Base-by-base conservation (phyloP, 106 monocot genomes). In the Dendrobium nobile region DNA sequence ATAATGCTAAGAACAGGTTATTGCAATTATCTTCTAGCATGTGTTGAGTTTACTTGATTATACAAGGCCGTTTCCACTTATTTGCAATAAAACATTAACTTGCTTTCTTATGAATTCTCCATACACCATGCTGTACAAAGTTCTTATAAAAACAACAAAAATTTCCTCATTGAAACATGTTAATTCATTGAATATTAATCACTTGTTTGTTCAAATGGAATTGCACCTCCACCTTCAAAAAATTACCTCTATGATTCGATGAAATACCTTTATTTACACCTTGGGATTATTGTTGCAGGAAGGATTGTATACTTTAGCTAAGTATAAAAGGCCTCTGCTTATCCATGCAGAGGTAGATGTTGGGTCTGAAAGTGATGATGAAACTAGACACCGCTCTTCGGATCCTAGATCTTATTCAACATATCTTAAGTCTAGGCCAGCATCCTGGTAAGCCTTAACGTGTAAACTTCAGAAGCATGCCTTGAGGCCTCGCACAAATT, bases 311-410 rank as follows among this genome's bases (percentile, higher is more conserved):
- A 77, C 87, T 13, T 81, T 99, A 79, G 92, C 99, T 54, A 93
- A 85, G 79, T 99, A 91, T 91, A 93, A 86, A 61, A 91, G 95
- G 59, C 95, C 99, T 41, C 85, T 99, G 31, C 93, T 99, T 75
- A 88, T 99, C 80, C 99, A 99, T 88, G 88, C 99, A 67, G 99
- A 99, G 83, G 67, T 95, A 73, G 84, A 88, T 76, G 40, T 79
- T 75, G 88, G 91, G 65, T 75, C 81, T 85, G 83, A 93, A 75
- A 82, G 47, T 41, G 73, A 33, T 19, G 54, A 37, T 41, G 87
- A 85, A 81, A 54, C 20, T 77, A 73, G 27, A 44, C 81, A 75
- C 80, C 86, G 51, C 5, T 31, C 56, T 75, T 83, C 72, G 47
- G 91, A 93, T 87, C 72, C 84, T 82, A 84, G 86, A 47, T 90